These are phyloP conservation scores for Hypoxylon sp. DNA, from an alignment of 2,329 filamentous ascomycete genomes.

Conservation along the genomic window DNA sequence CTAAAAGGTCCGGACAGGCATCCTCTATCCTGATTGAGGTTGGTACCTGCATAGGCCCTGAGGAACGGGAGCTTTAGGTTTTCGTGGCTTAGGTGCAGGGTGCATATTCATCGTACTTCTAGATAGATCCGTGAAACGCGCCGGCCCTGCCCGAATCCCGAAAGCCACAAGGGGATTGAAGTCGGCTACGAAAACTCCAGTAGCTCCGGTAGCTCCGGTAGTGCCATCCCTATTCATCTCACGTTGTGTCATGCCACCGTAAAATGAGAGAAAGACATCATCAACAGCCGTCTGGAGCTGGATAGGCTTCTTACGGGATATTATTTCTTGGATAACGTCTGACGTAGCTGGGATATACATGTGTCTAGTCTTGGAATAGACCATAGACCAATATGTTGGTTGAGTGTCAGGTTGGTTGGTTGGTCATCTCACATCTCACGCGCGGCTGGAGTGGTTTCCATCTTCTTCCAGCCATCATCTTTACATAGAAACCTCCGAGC, in stretches of 20 bases:
- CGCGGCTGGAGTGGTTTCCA: constrained; percentile 22
- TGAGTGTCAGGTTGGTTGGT: too few relatives aligned
- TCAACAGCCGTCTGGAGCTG: too few relatives aligned
- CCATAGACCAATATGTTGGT: too few relatives aligned
- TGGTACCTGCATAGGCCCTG: constrained; percentile 23
- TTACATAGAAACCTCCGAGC: constrained; percentile 15
- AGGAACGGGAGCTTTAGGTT: background rate
- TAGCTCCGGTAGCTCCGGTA: background rate
- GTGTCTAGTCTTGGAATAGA: too few relatives aligned
- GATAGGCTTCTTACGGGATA: too few relatives aligned
- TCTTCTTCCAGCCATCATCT: background rate
- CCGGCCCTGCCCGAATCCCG: constrained; percentile 17
- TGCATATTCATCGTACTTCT: background rate
- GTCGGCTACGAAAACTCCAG: background rate
- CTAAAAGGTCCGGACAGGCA: constrained; percentile 2
- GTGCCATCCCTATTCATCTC: constrained; percentile 2
- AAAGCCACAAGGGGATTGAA: background rate
- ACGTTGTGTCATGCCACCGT: background rate
- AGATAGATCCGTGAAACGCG: constrained; percentile 10
- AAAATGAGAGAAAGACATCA: background rate
- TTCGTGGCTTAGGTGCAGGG: constrained; percentile 24
- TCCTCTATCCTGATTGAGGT: constrained; percentile 14
- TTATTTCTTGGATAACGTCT: too few relatives aligned
- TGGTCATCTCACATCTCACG: too few relatives aligned
- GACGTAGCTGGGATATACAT: too few relatives aligned